Evolutionary conservation across 768 basidiomycete genomes (phyloP).

Genomic region (Suillus alpinus): DNA sequence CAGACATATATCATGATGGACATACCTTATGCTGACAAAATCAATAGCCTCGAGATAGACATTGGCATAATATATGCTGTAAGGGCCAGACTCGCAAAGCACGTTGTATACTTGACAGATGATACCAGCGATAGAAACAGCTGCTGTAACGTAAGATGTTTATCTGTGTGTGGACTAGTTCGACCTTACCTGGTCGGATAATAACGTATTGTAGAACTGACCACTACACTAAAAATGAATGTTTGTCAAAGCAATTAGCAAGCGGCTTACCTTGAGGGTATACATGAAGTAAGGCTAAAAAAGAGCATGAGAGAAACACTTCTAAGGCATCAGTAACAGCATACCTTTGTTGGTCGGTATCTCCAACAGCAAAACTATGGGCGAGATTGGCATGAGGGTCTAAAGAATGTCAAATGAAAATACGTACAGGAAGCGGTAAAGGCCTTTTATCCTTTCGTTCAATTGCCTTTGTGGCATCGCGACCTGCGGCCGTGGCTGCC

Average conservation of each 20-base stretch:
- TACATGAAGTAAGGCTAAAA: constrained; percentile 84
- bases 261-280: constrained; percentile 61
- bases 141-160: constrained; percentile 1
- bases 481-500: constrained; percentile 61
- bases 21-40: constrained; percentile 78
- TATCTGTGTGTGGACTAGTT: background rate
- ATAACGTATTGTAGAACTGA: constrained; percentile 87
- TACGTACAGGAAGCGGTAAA: constrained; percentile 65
- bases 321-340: background rate
- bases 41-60: constrained; percentile 73
- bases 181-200: constrained; percentile 49
- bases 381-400: background rate
- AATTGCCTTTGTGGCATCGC: constrained; percentile 65
- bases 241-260: background rate
- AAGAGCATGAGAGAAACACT: background rate
- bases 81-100: constrained; percentile 65
- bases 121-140: constrained; percentile 67
- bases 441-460: constrained; percentile 74
- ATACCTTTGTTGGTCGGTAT: constrained; percentile 77
- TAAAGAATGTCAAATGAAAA: constrained; percentile 15
- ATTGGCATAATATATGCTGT: constrained; percentile 57
- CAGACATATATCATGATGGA: background rate
- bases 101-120: constrained; percentile 68
- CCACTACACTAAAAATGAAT: constrained; percentile 50
- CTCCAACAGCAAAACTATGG: constrained; percentile 76